A percentile compares a stretch with the other conserved stretches of the same genome.
Evolutionary conservation across 2,329 filamentous ascomycete species (phyloP).

Genomic region (Fusarium anthophilum): DNA sequence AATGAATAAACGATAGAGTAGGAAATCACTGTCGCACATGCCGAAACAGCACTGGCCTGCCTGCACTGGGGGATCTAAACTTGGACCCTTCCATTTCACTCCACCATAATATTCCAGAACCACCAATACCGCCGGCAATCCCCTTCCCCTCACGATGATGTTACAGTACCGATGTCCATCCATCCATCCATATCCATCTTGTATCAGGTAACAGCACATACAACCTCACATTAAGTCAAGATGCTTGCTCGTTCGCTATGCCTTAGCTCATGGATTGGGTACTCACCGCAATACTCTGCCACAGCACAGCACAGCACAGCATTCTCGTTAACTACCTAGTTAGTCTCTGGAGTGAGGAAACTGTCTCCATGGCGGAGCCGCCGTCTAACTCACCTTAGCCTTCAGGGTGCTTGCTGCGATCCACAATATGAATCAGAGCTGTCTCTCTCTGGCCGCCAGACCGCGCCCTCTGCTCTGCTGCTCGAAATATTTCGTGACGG

Average conservation of each 20-base stretch:
- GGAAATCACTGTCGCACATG: background rate
- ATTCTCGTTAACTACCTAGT: background rate
- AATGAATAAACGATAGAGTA: background rate
- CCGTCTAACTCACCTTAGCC: background rate
- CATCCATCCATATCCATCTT: background rate
- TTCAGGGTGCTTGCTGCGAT: constrained; percentile 7
- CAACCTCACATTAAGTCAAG: constrained; percentile 4
- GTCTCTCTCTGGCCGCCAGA: constrained; percentile 22
- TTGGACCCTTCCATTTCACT: background rate
- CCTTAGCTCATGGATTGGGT: constrained; percentile 9
- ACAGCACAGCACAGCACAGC: background rate
- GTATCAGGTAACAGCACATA: constrained; percentile 34
- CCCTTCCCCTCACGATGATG: constrained; percentile 16
- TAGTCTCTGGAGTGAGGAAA: background rate
- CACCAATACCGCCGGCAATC: constrained; percentile 22
- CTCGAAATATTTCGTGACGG: background rate
- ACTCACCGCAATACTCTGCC: constrained; percentile 32
- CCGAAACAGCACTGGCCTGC: background rate
- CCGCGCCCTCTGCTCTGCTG: constrained; percentile 18
- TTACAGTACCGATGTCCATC: background rate
- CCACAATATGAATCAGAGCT: constrained; percentile 9
- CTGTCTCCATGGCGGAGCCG: constrained; percentile 17
- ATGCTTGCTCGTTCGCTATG: background rate
- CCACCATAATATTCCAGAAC: constrained; percentile 5
- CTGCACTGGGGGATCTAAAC: background rate